Evolutionary conservation across 371 early-diverging fungal genomes (phyloP), one percentile per base, ranked within the genome.

Genomic region (Capillidium heterosporum): DNA sequence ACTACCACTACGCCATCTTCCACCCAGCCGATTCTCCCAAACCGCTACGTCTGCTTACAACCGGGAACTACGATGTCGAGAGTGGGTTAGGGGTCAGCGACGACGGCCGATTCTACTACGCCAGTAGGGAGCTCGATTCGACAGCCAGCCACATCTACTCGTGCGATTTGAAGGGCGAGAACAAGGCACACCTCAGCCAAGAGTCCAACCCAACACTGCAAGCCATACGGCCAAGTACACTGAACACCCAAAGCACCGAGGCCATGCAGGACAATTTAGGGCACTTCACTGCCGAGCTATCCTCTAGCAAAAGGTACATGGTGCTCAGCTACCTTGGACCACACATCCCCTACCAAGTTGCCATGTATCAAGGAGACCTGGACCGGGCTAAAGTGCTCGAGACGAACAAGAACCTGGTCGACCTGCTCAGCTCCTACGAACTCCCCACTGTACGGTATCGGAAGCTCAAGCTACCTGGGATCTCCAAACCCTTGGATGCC

Each of bases 311-410:
- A 42, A 72, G 75, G 8, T 90, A 82, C 61, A 89, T 87, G 52
- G 61, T 81, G 23, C 68, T 92, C 7, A 61, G 69, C 17, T 91
- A 94, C 63, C 67, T 74, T 19, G 97, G 97, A 0, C 97, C 97
- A 1, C 82, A 80, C 46, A 71, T 93, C 2, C 95, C 95, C 1
- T 87, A 78, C 63, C 84, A 84, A 40, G 71, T 72, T 26, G 15
- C 42, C 1, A 21, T 54, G 26, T 21, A 42, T 4, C 13, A 15
- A 23, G 32, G 32, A n/a, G 32, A 32, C 4, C 5, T 42, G 8
- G 23, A 11, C 2, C 3, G 42, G n/a, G 42, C 19, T 17, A 13
- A 27, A 42, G 17, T 42, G 5, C 26, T 54, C n/a, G 43, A 41
- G 19, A 54, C 15, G 2, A 54, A 54, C 26, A 17, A 7, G 5